Evolutionary conservation across 163 green algal species (phyloP), one percentile per base, ranked within the genome.

Genomic region (Coccomyxa subellipsoidea): DNA sequence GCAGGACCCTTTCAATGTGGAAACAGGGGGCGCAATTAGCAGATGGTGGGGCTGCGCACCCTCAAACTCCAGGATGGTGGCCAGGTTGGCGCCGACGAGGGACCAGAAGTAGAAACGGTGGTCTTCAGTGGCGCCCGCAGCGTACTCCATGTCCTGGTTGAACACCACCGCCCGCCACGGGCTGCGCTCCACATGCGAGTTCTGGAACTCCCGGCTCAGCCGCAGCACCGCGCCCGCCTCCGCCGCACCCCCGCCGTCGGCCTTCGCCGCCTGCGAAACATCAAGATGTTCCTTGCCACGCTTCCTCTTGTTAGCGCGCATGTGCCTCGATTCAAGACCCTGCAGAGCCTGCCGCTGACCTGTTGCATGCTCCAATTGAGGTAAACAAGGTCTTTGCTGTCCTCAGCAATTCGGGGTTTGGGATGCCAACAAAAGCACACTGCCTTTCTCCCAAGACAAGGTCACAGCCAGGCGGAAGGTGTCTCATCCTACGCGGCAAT

Each of bases 71-170:
- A 95, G 81, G 27, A 95, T 90, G 4, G 80, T 79, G 71, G 90
- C 88, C 88, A 94, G 85, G 27, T 89, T 90, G 47, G 88, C 90
- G 23, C 84, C 78, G 31, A 82, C 36, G 32, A 80, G 37, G 88
- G 90, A 92, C 90, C 90, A 96, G 15, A 93, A 83, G 86, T 94
- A 94, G n/a, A 95, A 81, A 23, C 87, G 72, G 84, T 96, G 93
- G 75, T 91, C 70, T 7, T 38, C 32, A 7, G 75, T 54, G 32
- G 38, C 75, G 5, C 15, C 75, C 75, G 23, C 36, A 4, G 36
- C 38, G 36, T 79, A 37, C 75, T 79, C 75, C 32, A 27, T n/a
- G 38, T 79, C 38, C 25, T 34, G 27, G 32, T 36, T 69, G 7
- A 79, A 59, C 32, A 37, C 75, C 37, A 37, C 75, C 37, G 37